Evolutionary conservation across 208 protist species (phyloP).

Genomic region (Leishmania mexicana): DNA sequence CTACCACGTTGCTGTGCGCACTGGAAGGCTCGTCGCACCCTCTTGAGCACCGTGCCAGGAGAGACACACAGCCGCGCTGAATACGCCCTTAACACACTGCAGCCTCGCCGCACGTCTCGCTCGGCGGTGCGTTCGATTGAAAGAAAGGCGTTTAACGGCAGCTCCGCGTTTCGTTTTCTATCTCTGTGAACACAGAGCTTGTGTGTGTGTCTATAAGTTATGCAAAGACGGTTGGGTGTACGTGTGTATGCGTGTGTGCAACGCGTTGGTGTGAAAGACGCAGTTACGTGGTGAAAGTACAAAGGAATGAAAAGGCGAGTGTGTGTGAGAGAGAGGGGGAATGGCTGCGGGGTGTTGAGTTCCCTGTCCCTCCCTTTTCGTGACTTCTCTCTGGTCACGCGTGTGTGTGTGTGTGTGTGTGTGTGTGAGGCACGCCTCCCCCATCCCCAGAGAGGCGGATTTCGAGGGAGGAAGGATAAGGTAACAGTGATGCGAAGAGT

Average conservation of each 20-base stretch:
- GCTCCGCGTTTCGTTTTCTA: not conserved
- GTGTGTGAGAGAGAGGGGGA: not conserved
- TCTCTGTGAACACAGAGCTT: not conserved
- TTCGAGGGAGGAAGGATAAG: not conserved
- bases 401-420: not conserved
- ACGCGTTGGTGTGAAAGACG: not conserved
- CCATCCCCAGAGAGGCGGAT: not conserved
- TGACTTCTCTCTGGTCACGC: not conserved
- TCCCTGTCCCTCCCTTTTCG: not conserved
- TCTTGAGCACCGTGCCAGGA: not conserved
- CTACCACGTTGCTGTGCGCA: not conserved
- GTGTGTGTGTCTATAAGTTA: not conserved
- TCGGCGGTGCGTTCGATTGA: not conserved
- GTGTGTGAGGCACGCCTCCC: not conserved
- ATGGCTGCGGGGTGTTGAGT: not conserved
- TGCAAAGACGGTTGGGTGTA: not conserved
- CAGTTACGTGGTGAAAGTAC: not conserved
- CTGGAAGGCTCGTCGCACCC: not conserved
- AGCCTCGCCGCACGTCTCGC: not conserved
- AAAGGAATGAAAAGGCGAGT: not conserved
- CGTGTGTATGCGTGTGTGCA: slow-evolving; percentile 19
- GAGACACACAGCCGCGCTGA: not conserved
- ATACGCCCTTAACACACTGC: not conserved
- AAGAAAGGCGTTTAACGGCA: not conserved
- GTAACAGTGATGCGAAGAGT: not conserved